These are phyloP conservation scores for Lenzites betulinus DNA, from an alignment of 768 basidiomycete genomes.

Conservation along the genomic window DNA sequence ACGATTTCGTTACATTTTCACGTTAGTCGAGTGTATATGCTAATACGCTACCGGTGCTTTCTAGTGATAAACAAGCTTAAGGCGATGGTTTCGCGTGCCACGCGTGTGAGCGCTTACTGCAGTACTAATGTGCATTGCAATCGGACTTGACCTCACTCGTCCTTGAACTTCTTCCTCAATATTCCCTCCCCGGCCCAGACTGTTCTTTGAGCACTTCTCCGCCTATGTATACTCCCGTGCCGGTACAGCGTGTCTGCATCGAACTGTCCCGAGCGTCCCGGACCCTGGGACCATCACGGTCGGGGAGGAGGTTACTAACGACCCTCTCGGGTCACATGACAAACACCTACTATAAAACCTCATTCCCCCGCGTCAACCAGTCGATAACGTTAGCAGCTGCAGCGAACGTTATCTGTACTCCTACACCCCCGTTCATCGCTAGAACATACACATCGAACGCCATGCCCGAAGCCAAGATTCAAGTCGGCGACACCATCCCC, in stretches of 20 bases:
- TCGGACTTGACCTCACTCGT: too few relatives aligned
- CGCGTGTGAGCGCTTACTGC: too few relatives aligned
- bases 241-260: background rate
- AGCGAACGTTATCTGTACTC: background rate
- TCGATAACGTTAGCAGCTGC: conserved; percentile 8
- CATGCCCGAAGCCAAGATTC: conserved; percentile 38
- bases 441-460: conserved; percentile 15
- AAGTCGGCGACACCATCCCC: conserved; percentile 56
- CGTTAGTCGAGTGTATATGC: too few relatives aligned
- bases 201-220: background rate
- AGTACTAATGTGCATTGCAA: too few relatives aligned
- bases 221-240: background rate
- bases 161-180: background rate
- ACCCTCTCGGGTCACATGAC: conserved; percentile 14
- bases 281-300: background rate
- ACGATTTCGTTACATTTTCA: too few relatives aligned
- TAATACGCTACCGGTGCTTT: too few relatives aligned
- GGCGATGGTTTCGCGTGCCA: too few relatives aligned
- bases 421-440: background rate
- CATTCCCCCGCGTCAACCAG: background rate
- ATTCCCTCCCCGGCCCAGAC: conserved; percentile 2
- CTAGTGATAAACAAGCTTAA: too few relatives aligned
- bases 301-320: conserved; percentile 17
- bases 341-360: conserved; percentile 4
- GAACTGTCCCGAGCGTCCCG: background rate